Percentiles rank a stretch among this genome's conserved stretches.
Evolutionary conservation across 139 green algal species (phyloP).

Genomic region (Parachlorella kessleri): DNA sequence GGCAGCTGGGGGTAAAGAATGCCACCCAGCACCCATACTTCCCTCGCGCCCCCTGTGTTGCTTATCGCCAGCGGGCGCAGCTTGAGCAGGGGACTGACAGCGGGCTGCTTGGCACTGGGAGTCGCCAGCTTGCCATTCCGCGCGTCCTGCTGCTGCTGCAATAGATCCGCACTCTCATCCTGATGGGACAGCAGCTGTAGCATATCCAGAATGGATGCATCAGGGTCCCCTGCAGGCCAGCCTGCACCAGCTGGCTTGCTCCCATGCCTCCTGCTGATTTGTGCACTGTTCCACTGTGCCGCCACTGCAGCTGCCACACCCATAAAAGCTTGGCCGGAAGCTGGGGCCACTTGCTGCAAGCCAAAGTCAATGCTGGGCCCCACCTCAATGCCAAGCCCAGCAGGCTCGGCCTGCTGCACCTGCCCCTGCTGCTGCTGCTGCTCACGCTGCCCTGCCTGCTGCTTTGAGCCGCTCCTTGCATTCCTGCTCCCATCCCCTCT

Average conservation of each 20-base stretch:
- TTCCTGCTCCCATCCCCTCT: too few relatives aligned
- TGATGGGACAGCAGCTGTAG: background rate
- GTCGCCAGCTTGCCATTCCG: background rate
- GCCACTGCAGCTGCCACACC: background rate
- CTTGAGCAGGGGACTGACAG: background rate
- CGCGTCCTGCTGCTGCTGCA: background rate
- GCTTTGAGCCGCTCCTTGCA: too few relatives aligned
- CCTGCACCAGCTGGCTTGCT: background rate
- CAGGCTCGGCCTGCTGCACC: too few relatives aligned
- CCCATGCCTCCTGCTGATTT: background rate
- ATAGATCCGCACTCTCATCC: background rate
- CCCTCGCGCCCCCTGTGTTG: background rate
- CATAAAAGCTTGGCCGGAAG: background rate
- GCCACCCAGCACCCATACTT: slow-evolving; percentile 27
- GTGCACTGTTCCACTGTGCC: background rate
- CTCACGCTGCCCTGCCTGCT: too few relatives aligned
- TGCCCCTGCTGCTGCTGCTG: background rate
- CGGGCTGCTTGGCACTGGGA: too few relatives aligned
- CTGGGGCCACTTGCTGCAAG: background rate
- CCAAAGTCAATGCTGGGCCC: background rate
- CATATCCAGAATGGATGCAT: background rate
- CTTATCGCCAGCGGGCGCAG: slow-evolving; percentile 6
- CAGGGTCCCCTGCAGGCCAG: background rate
- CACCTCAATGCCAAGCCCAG: background rate
- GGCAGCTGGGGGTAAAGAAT: slow-evolving; percentile 14